phyloP scores from a whole-genome alignment of 331 rosid genomes.

The Erythrophleum ivorense region DNA sequence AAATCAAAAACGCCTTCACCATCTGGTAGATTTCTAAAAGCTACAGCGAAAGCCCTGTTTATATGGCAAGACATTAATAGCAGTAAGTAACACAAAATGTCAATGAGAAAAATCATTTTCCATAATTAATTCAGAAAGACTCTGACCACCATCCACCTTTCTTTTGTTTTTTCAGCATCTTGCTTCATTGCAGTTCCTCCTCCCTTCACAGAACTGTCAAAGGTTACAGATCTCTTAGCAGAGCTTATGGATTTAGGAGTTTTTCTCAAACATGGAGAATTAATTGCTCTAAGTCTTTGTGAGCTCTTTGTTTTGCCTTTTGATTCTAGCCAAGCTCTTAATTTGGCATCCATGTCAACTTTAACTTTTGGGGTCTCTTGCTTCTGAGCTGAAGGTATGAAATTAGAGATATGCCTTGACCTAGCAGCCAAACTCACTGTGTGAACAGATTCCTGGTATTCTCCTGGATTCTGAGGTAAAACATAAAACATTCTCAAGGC shows the following conservation, averaged over 20 bases:
- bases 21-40: slow-evolving; percentile 60
- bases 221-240: slow-evolving; percentile 59
- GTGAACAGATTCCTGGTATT: slow-evolving; percentile 91
- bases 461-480: slow-evolving; percentile 82
- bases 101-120: slow-evolving; percentile 30
- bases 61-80: slow-evolving; percentile 33
- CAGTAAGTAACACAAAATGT: slow-evolving; percentile 4
- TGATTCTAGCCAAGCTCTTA: slow-evolving; percentile 85
- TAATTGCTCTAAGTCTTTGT: slow-evolving; percentile 53
- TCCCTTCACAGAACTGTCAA: slow-evolving; percentile 59
- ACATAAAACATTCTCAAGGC: neutral
- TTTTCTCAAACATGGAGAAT: slow-evolving; percentile 63
- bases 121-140: slow-evolving; percentile 19
- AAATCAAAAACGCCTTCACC: slow-evolving; percentile 51
- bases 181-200: slow-evolving; percentile 47
- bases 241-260: slow-evolving; percentile 59
- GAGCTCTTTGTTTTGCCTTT: slow-evolving; percentile 77
- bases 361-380: slow-evolving; percentile 72
- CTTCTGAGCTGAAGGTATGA: slow-evolving; percentile 63
- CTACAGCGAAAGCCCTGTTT: slow-evolving; percentile 58
- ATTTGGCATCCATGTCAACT: slow-evolving; percentile 92
- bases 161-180: slow-evolving; percentile 47
- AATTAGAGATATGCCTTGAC: slow-evolving; percentile 80
- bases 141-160: slow-evolving; percentile 53
- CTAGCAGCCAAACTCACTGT: slow-evolving; percentile 94